Evolutionary conservation across 2,329 filamentous ascomycete genomes (phyloP).

Genomic region (Verticillium nonalfalfae): DNA sequence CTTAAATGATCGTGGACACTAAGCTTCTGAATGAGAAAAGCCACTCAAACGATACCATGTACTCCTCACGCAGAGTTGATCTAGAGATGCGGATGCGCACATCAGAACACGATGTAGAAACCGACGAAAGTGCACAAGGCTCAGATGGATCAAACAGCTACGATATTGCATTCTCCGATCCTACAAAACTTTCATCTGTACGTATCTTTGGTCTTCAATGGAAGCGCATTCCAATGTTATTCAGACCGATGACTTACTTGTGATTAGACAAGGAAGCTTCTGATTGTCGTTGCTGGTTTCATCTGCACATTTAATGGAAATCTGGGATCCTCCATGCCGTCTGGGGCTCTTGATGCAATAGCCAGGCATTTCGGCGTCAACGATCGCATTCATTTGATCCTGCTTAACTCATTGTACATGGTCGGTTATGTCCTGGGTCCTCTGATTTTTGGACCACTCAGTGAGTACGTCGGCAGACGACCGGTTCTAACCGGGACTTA

Average conservation of each 20-base stretch:
- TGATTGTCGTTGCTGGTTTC: conserved; percentile 26
- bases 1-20: no score
- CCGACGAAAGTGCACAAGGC: background rate
- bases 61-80: no score
- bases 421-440: conserved; percentile 58
- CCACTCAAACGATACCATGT: no score
- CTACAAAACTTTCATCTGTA: conserved; percentile 23
- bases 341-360: conserved; percentile 55
- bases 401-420: conserved; percentile 60
- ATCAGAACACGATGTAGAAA: background rate
- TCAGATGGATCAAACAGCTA: conserved; percentile 6
- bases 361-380: conserved; percentile 49
- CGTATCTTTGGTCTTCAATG: background rate
- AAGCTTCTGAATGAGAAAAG: no score
- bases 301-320: conserved; percentile 58
- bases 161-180: conserved; percentile 12
- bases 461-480: conserved; percentile 56
- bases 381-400: conserved; percentile 33
- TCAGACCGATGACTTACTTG: background rate
- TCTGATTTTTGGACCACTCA: conserved; percentile 58
- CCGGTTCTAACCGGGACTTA: conserved; percentile 39
- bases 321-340: conserved; percentile 58
- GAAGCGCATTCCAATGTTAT: background rate
- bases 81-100: no score
- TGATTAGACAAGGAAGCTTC: conserved; percentile 19